Conservation (phyloP, 2,329 filamentous ascomycete species). For the Talaromyces pinophilus region DNA sequence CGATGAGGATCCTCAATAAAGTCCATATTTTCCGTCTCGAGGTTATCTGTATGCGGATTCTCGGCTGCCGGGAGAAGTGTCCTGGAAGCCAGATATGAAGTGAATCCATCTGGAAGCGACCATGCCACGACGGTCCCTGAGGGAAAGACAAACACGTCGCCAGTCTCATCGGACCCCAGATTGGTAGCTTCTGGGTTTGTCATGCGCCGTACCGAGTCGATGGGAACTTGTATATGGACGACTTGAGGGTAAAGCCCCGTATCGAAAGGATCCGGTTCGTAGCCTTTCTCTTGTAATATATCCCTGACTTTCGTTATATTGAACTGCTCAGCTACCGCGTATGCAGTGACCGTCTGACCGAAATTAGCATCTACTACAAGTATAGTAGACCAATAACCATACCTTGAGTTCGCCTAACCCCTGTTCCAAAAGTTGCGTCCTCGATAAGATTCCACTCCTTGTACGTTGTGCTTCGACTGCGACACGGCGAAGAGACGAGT, state of each 20-base stretch:
- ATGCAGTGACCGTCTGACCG: conserved; percentile 58
- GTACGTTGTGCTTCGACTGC: conserved; percentile 78
- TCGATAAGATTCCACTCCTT: conserved; percentile 54
- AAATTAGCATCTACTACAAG: conserved; percentile 24
- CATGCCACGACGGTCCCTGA: conserved; percentile 92
- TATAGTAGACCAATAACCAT: background rate
- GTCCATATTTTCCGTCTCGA: conserved; percentile 88
- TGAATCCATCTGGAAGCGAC: conserved; percentile 76
- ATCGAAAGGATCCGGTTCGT: conserved; percentile 62
- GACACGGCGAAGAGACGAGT: conserved; percentile 78
- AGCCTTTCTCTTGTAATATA: conserved; percentile 60
- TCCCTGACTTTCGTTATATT: conserved; percentile 59
- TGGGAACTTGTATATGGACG: conserved; percentile 58
- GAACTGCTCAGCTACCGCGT: conserved; percentile 68
- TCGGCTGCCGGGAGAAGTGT: conserved; percentile 75
- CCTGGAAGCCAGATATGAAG: conserved; percentile 67
- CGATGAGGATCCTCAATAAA: conserved; percentile 74
- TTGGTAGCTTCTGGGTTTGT: conserved; percentile 43
- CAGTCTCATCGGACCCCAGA: conserved; percentile 53
- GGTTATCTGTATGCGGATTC: conserved; percentile 67
- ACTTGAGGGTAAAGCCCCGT: conserved; percentile 67
- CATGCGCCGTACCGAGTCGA: conserved; percentile 48
- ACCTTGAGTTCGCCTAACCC: conserved; percentile 43
- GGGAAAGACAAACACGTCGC: conserved; percentile 94
- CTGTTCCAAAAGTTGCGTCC: conserved; percentile 43